These are phyloP conservation scores for Lecanicillium sp. DNA, from an alignment of 2,329 filamentous ascomycete genomes.

Conservation along the genomic window DNA sequence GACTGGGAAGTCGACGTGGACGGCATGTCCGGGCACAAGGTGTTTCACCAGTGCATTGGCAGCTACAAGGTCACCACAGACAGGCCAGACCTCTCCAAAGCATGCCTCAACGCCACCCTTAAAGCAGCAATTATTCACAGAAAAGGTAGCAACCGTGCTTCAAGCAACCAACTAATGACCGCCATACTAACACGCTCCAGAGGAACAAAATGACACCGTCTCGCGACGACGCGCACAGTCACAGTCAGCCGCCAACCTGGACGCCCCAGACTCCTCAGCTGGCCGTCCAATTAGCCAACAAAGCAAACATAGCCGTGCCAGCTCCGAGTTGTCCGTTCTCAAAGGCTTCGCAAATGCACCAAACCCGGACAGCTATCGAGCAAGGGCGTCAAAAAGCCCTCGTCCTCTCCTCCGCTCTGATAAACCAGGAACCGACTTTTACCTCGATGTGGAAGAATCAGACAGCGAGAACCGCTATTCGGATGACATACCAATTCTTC, in stretches of 20 bases:
- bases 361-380: constrained; percentile 27
- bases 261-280: constrained; percentile 42
- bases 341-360: constrained; percentile 45
- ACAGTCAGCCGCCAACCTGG: constrained; percentile 54
- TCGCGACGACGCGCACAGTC: constrained; percentile 52
- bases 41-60: constrained; percentile 62
- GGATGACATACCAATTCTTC: constrained; percentile 59
- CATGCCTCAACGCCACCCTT: constrained; percentile 69
- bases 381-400: constrained; percentile 24
- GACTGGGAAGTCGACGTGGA: constrained; percentile 64
- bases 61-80: constrained; percentile 67
- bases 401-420: constrained; percentile 42
- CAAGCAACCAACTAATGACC: constrained; percentile 6
- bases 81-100: constrained; percentile 63
- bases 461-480: constrained; percentile 59
- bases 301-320: constrained; percentile 62
- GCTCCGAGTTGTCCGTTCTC: constrained; percentile 59
- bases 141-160: constrained; percentile 53
- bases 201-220: constrained; percentile 35
- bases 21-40: constrained; percentile 51
- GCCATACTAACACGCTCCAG: constrained; percentile 12
- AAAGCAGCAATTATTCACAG: constrained; percentile 60
- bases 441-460: constrained; percentile 63
- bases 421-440: constrained; percentile 41
- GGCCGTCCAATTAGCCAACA: constrained; percentile 50